These are phyloP conservation scores for Boletus tylopilopsis DNA, from an alignment of 768 basidiomycete genomes.

Conservation along the genomic window DNA sequence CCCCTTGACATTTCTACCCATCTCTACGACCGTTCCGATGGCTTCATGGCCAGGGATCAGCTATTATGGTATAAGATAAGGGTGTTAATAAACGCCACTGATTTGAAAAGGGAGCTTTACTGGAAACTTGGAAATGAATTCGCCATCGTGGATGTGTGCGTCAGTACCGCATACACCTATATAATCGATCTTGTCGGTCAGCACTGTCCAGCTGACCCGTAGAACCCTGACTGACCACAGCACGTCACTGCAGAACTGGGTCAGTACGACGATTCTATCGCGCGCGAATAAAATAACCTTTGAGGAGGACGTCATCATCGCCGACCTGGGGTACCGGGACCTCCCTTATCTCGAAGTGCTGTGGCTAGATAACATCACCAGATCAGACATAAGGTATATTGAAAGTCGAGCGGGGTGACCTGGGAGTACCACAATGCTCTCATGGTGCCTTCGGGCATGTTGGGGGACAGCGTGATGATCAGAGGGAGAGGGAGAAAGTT, in stretches of 20 bases:
- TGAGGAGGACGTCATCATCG: constrained; percentile 71
- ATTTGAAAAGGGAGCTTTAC: constrained; percentile 18
- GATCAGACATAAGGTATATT: constrained; percentile 7
- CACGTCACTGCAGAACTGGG: constrained; percentile 32
- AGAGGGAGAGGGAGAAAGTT: constrained; percentile 2
- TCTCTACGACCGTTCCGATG: constrained; percentile 67
- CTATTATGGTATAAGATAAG: constrained; percentile 29
- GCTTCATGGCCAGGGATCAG: constrained; percentile 75
- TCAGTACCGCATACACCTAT: constrained; percentile 60
- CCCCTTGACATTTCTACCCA: constrained; percentile 77
- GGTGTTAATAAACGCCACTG: constrained; percentile 17
- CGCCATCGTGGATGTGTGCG: constrained; percentile 61
- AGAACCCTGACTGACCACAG: constrained; percentile 34
- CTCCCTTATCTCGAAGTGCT: constrained; percentile 60
- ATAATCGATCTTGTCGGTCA: neutral
- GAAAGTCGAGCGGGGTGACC: constrained; percentile 34
- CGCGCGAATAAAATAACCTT: constrained; percentile 41
- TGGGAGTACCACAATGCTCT: constrained; percentile 70
- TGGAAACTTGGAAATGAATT: constrained; percentile 65
- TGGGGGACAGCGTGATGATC: neutral
- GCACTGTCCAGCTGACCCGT: neutral
- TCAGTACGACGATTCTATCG: constrained; percentile 3
- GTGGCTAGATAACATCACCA: constrained; percentile 42
- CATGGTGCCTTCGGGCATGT: constrained; percentile 64
- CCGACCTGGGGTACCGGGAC: constrained; percentile 64